These are phyloP conservation scores for Daedaleopsis nitida DNA, from an alignment of 768 basidiomycete species.

Conservation along the genomic window DNA sequence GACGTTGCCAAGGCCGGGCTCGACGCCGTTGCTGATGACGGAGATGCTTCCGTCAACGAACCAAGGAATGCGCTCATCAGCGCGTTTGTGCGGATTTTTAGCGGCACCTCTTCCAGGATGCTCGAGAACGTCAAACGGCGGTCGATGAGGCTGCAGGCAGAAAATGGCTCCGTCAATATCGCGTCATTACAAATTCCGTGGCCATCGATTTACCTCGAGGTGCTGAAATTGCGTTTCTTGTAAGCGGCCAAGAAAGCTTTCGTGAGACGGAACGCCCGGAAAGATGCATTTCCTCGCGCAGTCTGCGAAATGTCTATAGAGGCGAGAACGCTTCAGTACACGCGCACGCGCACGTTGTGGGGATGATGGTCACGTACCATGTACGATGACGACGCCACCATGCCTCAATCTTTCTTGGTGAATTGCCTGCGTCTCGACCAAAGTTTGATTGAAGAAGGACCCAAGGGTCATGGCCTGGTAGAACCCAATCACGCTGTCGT, in stretches of 20 bases:
- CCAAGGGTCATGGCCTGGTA: slow-evolving; percentile 89
- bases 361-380: slow-evolving; percentile 51
- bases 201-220: slow-evolving; percentile 61
- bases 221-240: slow-evolving; percentile 82
- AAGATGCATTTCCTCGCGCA: slow-evolving; percentile 79
- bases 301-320: slow-evolving; percentile 74
- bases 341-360: slow-evolving; percentile 10
- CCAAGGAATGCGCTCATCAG: slow-evolving; percentile 79
- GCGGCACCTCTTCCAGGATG: slow-evolving; percentile 83
- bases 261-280: slow-evolving; percentile 88
- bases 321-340: slow-evolving; percentile 12
- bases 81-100: slow-evolving; percentile 82
- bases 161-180: slow-evolving; percentile 10
- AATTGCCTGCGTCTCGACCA: slow-evolving; percentile 82
- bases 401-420: slow-evolving; percentile 86
- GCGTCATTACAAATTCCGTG: slow-evolving; percentile 2
- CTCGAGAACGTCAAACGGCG: slow-evolving; percentile 84
- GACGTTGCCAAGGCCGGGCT: slow-evolving; percentile 34
- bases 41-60: slow-evolving; percentile 53
- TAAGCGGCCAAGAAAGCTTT: slow-evolving; percentile 78
- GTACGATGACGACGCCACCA: slow-evolving; percentile 82
- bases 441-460: slow-evolving; percentile 79
- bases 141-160: slow-evolving; percentile 61
- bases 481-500: slow-evolving; percentile 91
- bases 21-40: slow-evolving; percentile 39